These are phyloP conservation scores for Didymellaceae sp. DNA, from an alignment of 2,329 filamentous ascomycete species.

Conservation along the genomic window DNA sequence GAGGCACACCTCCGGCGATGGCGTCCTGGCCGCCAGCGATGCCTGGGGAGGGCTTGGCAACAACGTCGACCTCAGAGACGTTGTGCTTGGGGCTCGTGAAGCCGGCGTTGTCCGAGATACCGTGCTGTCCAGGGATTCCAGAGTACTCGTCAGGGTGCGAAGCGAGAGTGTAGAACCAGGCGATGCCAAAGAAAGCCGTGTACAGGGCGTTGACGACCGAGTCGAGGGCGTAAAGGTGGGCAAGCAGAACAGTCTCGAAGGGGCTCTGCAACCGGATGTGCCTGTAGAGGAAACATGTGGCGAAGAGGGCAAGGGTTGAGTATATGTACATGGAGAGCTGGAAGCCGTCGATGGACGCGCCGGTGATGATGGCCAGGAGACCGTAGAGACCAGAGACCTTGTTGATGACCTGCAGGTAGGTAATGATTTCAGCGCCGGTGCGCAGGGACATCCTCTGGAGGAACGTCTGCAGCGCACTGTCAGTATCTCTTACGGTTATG, in stretches of 20 bases:
- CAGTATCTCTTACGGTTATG: constrained; percentile 16
- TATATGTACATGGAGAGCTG: constrained; percentile 94
- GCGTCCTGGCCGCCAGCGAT: constrained; percentile 59
- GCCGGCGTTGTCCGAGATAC: constrained; percentile 68
- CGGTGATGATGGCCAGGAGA: constrained; percentile 85
- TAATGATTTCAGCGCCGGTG: constrained; percentile 84
- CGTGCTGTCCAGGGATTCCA: constrained; percentile 52
- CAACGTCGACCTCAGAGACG: constrained; percentile 63
- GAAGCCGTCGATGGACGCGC: constrained; percentile 79
- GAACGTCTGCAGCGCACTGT: constrained; percentile 67
- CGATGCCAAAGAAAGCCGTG: constrained; percentile 79
- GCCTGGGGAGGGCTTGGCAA: constrained; percentile 56
- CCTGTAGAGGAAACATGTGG: constrained; percentile 74
- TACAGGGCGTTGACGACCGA: constrained; percentile 81
- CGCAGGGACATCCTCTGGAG: constrained; percentile 85
- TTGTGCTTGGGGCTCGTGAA: constrained; percentile 70
- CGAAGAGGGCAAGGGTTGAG: constrained; percentile 73
- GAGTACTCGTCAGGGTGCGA: constrained; percentile 56
- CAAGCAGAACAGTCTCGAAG: constrained; percentile 79
- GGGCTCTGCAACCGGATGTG: constrained; percentile 81
- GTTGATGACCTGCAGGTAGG: constrained; percentile 84
- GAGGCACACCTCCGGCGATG: constrained; percentile 51
- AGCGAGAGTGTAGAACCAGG: constrained; percentile 82
- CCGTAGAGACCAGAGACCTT: constrained; percentile 92
- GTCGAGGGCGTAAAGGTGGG: constrained; percentile 86